These are phyloP conservation scores for Pinguiococcus pyrenoidosus DNA, from an alignment of 108 stramenopile species.

Conservation along the genomic window DNA sequence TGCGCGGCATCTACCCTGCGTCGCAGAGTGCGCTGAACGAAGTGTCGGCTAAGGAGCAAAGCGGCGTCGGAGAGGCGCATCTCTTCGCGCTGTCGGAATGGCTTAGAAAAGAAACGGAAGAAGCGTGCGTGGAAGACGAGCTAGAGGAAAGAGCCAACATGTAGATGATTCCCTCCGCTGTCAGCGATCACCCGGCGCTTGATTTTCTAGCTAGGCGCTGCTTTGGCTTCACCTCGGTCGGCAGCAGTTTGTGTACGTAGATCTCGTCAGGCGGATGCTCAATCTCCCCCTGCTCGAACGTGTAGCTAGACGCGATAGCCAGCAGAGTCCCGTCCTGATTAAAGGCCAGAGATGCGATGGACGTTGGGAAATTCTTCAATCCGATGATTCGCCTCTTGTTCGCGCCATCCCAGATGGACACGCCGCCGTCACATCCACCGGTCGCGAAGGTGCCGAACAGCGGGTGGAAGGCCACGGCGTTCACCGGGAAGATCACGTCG, in stretches of 20 bases:
- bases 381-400: slow-evolving; percentile 69
- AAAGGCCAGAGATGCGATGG: slow-evolving; percentile 71
- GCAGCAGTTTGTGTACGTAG: neutral
- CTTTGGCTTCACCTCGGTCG: neutral
- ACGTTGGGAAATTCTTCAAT: slow-evolving; percentile 27
- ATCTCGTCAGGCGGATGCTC: slow-evolving; percentile 4
- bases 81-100: too few species aligned
- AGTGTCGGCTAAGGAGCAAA: too few species aligned
- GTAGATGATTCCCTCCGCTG: too few species aligned
- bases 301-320: slow-evolving; percentile 83
- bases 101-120: too few species aligned
- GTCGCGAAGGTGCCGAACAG: slow-evolving; percentile 73
- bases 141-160: too few species aligned
- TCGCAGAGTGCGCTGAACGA: too few species aligned
- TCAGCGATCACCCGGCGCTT: too few species aligned
- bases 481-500: slow-evolving; percentile 74
- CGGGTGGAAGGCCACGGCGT: slow-evolving; percentile 84
- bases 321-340: slow-evolving; percentile 54
- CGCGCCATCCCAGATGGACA: slow-evolving; percentile 93
- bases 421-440: slow-evolving; percentile 70
- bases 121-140: too few species aligned
- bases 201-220: too few species aligned
- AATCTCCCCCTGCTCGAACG: slow-evolving; percentile 89
- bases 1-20: too few species aligned
- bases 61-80: too few species aligned